These are phyloP conservation scores for Thymus mandschuricus DNA, from an alignment of 257 asterid genomes.

Conservation along the genomic window DNA sequence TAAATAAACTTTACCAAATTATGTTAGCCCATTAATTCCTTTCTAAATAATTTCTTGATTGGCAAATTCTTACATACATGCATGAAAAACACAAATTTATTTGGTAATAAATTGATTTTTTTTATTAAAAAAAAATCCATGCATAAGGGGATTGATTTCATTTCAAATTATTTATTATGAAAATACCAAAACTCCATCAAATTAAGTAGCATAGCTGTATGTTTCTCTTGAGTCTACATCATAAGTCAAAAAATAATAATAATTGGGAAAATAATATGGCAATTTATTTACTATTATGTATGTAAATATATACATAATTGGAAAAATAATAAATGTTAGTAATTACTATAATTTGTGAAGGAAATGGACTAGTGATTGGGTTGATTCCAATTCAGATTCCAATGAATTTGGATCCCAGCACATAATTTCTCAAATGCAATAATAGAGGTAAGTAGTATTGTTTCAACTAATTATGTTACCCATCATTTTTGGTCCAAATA, in stretches of 20 bases:
- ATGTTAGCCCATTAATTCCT: neutral
- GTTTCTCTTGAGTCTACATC: neutral
- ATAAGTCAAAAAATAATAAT: neutral
- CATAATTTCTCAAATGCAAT: neutral
- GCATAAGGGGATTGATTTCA: no score
- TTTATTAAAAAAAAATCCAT: no score
- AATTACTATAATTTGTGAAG: neutral
- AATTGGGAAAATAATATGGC: neutral
- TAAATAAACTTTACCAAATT: neutral
- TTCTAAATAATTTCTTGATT: neutral
- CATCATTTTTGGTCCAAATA: conserved; percentile 10
- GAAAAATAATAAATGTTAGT: neutral
- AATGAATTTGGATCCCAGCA: neutral
- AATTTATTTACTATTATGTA: neutral
- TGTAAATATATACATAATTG: neutral
- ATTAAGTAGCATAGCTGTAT: no score
- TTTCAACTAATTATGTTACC: conserved; percentile 10
- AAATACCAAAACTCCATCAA: neutral
- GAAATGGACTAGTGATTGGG: neutral
- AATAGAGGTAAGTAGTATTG: neutral
- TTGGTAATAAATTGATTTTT: no score
- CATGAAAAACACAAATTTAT: neutral
- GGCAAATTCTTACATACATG: neutral
- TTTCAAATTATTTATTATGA: no score
- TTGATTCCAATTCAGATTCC: neutral